phyloP scores from a whole-genome alignment of 176 grass and related monocot species.

The Oryza glumipatula region DNA sequence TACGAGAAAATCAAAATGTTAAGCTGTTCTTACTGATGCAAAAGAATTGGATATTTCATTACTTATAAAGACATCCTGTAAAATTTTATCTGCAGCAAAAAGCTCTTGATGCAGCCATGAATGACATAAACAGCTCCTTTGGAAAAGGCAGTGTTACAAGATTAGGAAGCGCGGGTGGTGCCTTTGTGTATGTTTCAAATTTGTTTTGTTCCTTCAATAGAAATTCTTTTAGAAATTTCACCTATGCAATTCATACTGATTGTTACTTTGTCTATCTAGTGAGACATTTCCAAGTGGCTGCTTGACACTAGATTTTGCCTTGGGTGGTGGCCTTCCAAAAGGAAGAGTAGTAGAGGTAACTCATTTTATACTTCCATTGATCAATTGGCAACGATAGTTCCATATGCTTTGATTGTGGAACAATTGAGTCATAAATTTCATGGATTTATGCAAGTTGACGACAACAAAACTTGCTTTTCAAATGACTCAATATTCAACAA shows the following conservation, averaged over 20 bases:
- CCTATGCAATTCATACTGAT: conserved; percentile 34
- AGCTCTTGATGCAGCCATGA: conserved; percentile 93
- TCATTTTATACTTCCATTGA: conserved; percentile 29
- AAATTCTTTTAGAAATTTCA: conserved; percentile 4
- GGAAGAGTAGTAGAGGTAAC: conserved; percentile 98
- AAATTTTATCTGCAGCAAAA: conserved; percentile 75
- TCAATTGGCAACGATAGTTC: not conserved
- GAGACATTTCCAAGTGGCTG: conserved; percentile 98
- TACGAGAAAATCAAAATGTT: conserved; percentile 16
- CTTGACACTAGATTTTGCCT: conserved; percentile 94
- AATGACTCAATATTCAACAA: conserved; percentile 9
- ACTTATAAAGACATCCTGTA: conserved; percentile 26
- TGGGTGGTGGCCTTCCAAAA: conserved; percentile 92
- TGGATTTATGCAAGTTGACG: not conserved
- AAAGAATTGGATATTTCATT: conserved; percentile 5
- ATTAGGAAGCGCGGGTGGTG: conserved; percentile 91
- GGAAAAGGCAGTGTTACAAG: conserved; percentile 98
- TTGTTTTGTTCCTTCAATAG: not conserved
- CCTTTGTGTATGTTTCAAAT: conserved; percentile 74
- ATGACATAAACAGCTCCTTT: conserved; percentile 97
- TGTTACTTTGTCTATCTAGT: conserved; percentile 42
- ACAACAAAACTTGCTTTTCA: not conserved
- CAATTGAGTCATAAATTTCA: conserved; percentile 16
- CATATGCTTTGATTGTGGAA: conserved; percentile 27
- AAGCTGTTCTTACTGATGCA: conserved; percentile 8